Evolutionary conservation across 495 filamentous ascomycete species (phyloP), one percentile per base, ranked within the genome.

Genomic region (Podospora comata): DNA sequence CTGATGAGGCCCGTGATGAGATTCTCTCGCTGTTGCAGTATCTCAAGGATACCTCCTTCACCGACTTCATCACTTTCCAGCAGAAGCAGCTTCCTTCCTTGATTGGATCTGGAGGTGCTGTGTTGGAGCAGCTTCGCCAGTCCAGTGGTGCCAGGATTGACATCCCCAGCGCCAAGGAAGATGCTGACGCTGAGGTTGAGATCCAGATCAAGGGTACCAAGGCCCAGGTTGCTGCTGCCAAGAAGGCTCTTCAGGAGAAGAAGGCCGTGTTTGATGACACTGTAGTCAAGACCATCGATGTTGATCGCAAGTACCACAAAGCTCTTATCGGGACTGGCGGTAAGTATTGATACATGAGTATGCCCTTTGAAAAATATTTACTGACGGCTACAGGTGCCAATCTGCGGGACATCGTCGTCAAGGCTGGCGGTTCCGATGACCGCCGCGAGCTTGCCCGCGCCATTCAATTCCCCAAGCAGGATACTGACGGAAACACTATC

Each of bases 151-250:
- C 92, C 48, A 88, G 90, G 78, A 94, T 99, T 67, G 93, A 97
- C 77, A 90, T 99, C 62, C 96, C 94, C 5, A 86, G 88, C 60
- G 81, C 80, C 30, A 80, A 85, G 20, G 86, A 87, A 54, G 79
- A 84, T 5, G 81, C 85, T 18, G 88, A 92, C 68, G 79, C 85
- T 20, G 82, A 87, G 39, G 90, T 94, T 19, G 88, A 96, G 72
- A 95, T 99, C 75, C 89, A 88, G 70, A 85, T 98, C 70, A 93
- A 92, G 82, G 95, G 95, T 60, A 94, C 91, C 20, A 94, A 96
- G 81, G 82, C 90, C 69, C 90, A 94, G 69, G 96, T 98, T 65
- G 88, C 91, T 27, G 89, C 92, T 34, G 94, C 95, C 4, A 94
- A 96, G 87, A 91, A 91, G 82, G 79, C 94, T 28, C 80, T 98